Percentiles rank a stretch among this genome's conserved stretches.
Conservation (phyloP, 495 filamentous ascomycete species). For the Podospora conica region DNA sequence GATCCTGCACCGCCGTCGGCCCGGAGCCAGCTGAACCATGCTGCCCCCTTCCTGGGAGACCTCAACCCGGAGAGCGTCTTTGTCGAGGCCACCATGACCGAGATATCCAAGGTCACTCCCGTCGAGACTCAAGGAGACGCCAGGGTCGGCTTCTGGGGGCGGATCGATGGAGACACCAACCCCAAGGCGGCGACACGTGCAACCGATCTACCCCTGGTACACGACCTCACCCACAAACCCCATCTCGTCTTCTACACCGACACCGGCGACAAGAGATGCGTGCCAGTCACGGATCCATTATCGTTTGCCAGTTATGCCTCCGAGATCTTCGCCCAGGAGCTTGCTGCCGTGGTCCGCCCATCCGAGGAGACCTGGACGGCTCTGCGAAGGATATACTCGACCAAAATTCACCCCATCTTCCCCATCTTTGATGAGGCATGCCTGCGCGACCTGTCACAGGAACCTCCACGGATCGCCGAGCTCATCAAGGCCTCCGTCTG, state of each 20-base stretch:
- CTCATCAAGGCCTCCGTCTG: constrained; percentile 38
- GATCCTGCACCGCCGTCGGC: not conserved
- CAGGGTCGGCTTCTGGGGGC: constrained; percentile 30
- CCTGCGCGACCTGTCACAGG: constrained; percentile 12
- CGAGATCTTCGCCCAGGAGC: constrained; percentile 5
- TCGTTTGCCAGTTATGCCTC: constrained; percentile 6
- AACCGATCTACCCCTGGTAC: not conserved
- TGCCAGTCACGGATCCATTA: not conserved
- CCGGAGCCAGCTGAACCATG: constrained; percentile 9
- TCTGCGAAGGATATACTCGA: constrained; percentile 38
- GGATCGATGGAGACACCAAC: not conserved
- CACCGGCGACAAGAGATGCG: not conserved
- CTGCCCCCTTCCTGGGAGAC: constrained; percentile 45
- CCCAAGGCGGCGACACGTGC: not conserved
- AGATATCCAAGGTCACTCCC: constrained; percentile 31
- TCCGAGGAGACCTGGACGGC: constrained; percentile 30
- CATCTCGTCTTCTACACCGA: not conserved
- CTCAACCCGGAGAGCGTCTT: constrained; percentile 49
- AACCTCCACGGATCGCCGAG: constrained; percentile 15
- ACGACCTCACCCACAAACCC: not conserved
- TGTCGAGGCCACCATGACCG: constrained; percentile 38
- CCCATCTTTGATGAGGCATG: constrained; percentile 36
- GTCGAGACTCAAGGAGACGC: constrained; percentile 24
- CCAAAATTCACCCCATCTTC: constrained; percentile 44
- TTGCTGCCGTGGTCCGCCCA: constrained; percentile 26